These are phyloP conservation scores for Phytopythium delawarense DNA, from an alignment of 352 stramenopile species.

Conservation along the genomic window DNA sequence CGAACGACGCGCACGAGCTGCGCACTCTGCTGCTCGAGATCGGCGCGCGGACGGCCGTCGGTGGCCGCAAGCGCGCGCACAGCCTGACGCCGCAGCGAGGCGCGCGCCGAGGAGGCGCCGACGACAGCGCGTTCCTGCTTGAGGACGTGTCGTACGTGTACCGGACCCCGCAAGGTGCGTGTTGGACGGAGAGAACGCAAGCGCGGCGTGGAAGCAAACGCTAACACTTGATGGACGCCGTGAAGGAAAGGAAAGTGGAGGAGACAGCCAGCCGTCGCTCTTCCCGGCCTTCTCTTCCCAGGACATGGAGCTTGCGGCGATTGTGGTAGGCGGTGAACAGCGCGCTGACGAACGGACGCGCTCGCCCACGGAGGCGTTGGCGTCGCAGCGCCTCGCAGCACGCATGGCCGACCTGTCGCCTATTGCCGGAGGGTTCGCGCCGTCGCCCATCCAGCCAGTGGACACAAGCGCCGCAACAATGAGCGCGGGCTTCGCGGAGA, in stretches of 20 bases:
- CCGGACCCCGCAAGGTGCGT: conserved; percentile 34
- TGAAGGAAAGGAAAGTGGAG: neutral
- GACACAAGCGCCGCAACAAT: neutral
- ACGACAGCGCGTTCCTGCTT: conserved; percentile 17
- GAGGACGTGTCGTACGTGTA: conserved; percentile 66
- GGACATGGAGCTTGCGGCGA: conserved; percentile 27
- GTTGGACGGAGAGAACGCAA: neutral
- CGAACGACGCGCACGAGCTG: conserved; percentile 33
- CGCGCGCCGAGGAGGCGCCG: conserved; percentile 1
- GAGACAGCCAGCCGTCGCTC: conserved; percentile 21
- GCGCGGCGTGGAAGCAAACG: neutral
- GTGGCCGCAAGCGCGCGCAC: conserved; percentile 16
- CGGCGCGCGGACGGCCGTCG: neutral
- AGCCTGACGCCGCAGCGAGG: conserved; percentile 7
- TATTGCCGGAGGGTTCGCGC: conserved; percentile 25
- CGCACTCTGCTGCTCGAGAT: conserved; percentile 26
- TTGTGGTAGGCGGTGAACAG: neutral
- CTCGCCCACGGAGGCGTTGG: conserved; percentile 14
- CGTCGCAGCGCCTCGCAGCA: conserved; percentile 48
- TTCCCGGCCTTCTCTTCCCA: conserved; percentile 62
- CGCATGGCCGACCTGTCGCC: conserved; percentile 60
- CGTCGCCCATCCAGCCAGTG: conserved; percentile 1
- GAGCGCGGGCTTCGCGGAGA: neutral
- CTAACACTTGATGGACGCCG: neutral
- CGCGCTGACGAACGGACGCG: neutral